Conservation (phyloP, 176 grass and related monocot species). For the Oropetium thomaeum region DNA sequence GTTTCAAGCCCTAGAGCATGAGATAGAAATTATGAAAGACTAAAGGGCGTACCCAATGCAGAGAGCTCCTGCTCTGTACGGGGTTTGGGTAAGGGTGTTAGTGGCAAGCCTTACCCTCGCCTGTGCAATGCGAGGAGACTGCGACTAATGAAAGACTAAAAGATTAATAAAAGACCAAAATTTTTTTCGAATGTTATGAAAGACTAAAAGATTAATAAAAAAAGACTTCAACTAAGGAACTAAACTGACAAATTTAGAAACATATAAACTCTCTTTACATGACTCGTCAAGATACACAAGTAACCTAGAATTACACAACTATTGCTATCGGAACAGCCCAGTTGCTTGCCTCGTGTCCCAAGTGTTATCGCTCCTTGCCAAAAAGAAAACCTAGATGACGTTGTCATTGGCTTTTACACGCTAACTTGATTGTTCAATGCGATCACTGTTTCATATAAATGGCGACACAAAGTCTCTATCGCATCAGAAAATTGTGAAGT, state of each 20-base stretch:
- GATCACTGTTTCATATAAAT: not conserved
- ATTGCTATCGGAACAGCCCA: not conserved
- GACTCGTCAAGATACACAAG: not conserved
- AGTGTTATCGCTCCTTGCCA: not conserved
- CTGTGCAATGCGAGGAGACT: no score
- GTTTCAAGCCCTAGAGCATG: no score
- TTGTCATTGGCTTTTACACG: not conserved
- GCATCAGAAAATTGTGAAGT: not conserved
- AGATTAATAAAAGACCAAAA: no score
- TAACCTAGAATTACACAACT: conserved; percentile 9
- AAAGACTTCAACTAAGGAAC: not conserved
- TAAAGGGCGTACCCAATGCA: no score
- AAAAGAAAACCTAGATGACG: not conserved
- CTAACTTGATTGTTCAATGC: not conserved
- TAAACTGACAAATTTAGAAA: no score
- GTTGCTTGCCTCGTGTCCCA: not conserved
- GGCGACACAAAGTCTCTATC: not conserved
- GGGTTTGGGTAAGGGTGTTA: no score
- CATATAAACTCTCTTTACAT: not conserved
- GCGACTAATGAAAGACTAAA: no score
- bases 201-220: not conserved
- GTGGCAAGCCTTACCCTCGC: no score
- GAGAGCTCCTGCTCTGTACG: no score
- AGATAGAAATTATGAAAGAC: not conserved
- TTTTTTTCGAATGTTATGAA: no score